Percentiles rank a stretch among this genome's conserved stretches.
phyloP scores from a whole-genome alignment of 2,329 filamentous ascomycete genomes.

The Esteya vermicola region DNA sequence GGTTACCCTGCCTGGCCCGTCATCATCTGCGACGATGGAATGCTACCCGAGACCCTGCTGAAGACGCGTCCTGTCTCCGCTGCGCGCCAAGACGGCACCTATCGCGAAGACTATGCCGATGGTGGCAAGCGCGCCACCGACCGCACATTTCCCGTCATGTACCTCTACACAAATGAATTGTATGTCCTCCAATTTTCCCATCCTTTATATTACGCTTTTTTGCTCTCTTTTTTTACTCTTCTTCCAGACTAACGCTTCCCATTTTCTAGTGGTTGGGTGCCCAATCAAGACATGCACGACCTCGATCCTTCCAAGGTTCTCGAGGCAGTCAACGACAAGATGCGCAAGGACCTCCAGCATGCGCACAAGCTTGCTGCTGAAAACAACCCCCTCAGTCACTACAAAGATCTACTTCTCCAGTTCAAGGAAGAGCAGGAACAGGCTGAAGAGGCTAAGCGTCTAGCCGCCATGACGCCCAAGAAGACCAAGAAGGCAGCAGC shows the following conservation, averaged over 20 bases:
- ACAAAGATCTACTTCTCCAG: conserved; percentile 65
- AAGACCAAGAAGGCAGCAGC: conserved; percentile 30
- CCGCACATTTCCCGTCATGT: conserved; percentile 89
- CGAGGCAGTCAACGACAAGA: conserved; percentile 57
- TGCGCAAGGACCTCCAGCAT: conserved; percentile 61
- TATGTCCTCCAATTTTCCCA: conserved; percentile 42
- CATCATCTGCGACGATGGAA: conserved; percentile 85
- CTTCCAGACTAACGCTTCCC: background rate
- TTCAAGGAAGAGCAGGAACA: conserved; percentile 50
- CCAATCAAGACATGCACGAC: conserved; percentile 67
- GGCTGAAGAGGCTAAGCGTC: conserved; percentile 13
- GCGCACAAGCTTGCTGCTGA: conserved; percentile 74
- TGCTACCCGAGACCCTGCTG: conserved; percentile 70
- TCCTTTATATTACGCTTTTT: background rate
- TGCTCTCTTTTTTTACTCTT: conserved; percentile 5
- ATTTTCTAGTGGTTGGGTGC: conserved; percentile 65
- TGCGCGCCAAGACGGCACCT: conserved; percentile 67
- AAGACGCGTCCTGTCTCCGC: conserved; percentile 74
- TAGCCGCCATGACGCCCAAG: conserved; percentile 18
- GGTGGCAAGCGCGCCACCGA: conserved; percentile 76
- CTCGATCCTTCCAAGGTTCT: conserved; percentile 62
- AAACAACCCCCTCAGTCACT: conserved; percentile 62
- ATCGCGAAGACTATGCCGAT: conserved; percentile 74
- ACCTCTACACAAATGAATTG: conserved; percentile 92
- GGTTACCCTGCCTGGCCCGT: conserved; percentile 91